Evolutionary conservation across 805 yeast genomes (phyloP).

Genomic region (Lachancea meyersii): DNA sequence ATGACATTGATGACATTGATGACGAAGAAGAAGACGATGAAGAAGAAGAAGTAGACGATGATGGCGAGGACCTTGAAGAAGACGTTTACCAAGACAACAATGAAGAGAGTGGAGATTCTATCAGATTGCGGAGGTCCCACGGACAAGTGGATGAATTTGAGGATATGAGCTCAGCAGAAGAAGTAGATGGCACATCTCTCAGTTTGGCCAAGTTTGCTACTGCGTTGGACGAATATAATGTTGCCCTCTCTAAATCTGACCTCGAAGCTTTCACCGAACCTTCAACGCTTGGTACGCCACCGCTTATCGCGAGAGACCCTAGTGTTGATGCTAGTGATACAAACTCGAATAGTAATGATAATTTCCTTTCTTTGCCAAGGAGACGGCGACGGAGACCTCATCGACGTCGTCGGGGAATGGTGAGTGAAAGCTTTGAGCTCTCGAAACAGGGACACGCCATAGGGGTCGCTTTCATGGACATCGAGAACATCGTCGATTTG

Average conservation of each 20-base stretch:
- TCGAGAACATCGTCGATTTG: conserved; percentile 63
- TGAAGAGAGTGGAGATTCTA: background rate
- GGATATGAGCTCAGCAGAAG: conserved; percentile 6
- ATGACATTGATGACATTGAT: conserved; percentile 7
- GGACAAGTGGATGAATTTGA: conserved; percentile 8
- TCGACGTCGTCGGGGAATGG: conserved; percentile 7
- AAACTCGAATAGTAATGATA: background rate
- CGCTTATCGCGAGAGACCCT: background rate
- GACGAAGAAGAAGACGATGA: background rate
- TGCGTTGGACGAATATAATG: conserved; percentile 29
- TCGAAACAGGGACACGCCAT: conserved; percentile 30
- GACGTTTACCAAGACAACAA: background rate
- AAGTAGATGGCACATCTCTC: conserved; percentile 7
- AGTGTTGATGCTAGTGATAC: conserved; percentile 4
- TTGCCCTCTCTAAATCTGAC: conserved; percentile 12
- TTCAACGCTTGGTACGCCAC: background rate
- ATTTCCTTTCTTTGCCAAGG: background rate
- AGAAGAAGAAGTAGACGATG: conserved; percentile 8
- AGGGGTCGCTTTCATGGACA: conserved; percentile 76
- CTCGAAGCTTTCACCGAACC: background rate
- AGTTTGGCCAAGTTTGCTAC: conserved; percentile 22
- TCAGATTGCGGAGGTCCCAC: background rate
- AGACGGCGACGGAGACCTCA: conserved; percentile 2
- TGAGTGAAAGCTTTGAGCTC: conserved; percentile 21
- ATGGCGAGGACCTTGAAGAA: conserved; percentile 12